Evolutionary conservation across 768 basidiomycete species (phyloP).

Genomic region (Rhodocollybia butyracea): DNA sequence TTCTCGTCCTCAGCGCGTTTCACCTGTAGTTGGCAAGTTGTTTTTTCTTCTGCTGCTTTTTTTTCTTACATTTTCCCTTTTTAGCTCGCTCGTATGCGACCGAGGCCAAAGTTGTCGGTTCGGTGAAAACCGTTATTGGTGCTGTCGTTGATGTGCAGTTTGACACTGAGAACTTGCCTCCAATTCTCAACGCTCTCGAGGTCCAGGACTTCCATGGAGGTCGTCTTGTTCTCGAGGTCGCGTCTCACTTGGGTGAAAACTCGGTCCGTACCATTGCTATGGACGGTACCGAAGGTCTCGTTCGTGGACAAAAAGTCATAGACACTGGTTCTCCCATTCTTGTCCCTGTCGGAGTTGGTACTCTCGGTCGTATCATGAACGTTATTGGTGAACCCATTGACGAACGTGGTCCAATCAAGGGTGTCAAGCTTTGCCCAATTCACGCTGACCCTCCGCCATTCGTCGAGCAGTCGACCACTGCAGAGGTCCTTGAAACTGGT

Average conservation of each 20-base stretch:
- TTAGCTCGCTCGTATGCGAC: conserved; percentile 87
- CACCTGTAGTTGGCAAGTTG: conserved; percentile 53
- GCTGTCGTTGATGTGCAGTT: conserved; percentile 99
- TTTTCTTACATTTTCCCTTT: conserved; percentile 20
- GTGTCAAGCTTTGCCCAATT: conserved; percentile 88
- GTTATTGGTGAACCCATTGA: conserved; percentile 99
- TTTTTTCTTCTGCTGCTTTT: conserved; percentile 10
- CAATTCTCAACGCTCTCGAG: conserved; percentile 98
- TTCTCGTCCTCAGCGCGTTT: conserved; percentile 46
- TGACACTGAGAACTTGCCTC: conserved; percentile 90
- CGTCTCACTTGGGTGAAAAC: conserved; percentile 98
- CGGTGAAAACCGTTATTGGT: conserved; percentile 99
- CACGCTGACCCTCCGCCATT: conserved; percentile 97
- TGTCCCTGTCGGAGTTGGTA: conserved; percentile 93
- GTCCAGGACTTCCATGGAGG: conserved; percentile 92
- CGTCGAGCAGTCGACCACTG: conserved; percentile 98
- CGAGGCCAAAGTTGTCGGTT: conserved; percentile 74
- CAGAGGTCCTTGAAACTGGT: conserved; percentile 98
- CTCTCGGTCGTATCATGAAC: conserved; percentile 99
- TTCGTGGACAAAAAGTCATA: conserved; percentile 95
- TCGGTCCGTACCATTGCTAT: conserved; percentile 99
- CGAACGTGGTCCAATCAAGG: conserved; percentile 98
- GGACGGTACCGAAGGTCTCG: conserved; percentile 99
- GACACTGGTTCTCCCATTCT: conserved; percentile 96
- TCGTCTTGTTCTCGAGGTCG: conserved; percentile 98